Base-by-base conservation (phyloP, 164 flowering plant species). In the Annona cherimola region DNA sequence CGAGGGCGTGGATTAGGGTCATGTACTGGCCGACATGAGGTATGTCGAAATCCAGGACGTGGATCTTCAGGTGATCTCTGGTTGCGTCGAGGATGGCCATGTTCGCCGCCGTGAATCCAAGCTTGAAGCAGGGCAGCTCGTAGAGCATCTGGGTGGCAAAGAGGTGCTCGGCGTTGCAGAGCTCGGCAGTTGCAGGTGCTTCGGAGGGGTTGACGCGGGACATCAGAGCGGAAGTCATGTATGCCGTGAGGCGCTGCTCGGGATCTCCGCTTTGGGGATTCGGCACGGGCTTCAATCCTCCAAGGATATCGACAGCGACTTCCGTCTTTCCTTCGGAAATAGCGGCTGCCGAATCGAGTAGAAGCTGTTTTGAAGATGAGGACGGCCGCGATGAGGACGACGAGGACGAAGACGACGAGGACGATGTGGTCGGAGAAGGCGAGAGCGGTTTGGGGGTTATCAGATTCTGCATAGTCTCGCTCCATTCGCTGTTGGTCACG, bases 51-150 rank as follows among this genome's bases (percentile, higher is more conserved):
- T 86, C 89, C 12, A 86, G 35, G 14, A 86, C 78, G 68, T 86
- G 89, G 61, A 86, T 73, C 69, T 76, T 75, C 44, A 60, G 69
- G 7, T 73, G 74, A 61, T 75, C 69, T 54, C 16, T 69, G 42
- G 69, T 76, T 1, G 92, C 87, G 9, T 94, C 96, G 4, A 90
- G 76, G 60, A 92, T 92, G 1, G 90, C 89, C 26, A 81, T 81
- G 75, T 90, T 92, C 0, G 95, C 94, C 0, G 97, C 92, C 86
- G 85, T 78, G 77, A 90, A 85, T 0, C 91, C 90, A 0, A 89
- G 84, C 80, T 85, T 87, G 86, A 92, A 94, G 70, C 94, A 90
- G 0, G 89, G 87, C 3, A 93, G 90, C 7, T 94, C 91, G 75
- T 79, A 86, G 18, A 92, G 78, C 72, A 74, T 75, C 72, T 88